These are phyloP conservation scores for Arthrobotrys entomopaga DNA, from an alignment of 2,329 filamentous ascomycete genomes.

Conservation along the genomic window DNA sequence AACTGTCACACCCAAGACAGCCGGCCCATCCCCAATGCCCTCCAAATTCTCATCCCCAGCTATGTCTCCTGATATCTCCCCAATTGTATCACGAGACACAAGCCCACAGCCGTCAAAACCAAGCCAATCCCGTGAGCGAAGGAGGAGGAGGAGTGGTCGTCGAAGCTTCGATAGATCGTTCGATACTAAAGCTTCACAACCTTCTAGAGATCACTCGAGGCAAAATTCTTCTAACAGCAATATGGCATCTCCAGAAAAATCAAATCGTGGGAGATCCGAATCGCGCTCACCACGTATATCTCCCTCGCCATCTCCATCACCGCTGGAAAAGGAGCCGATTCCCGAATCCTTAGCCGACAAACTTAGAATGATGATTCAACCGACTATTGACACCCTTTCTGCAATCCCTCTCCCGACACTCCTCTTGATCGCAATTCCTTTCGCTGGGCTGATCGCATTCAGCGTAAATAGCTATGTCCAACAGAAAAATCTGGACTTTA, in stretches of 20 bases:
- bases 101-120: conserved; percentile 25
- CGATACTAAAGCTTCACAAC: conserved; percentile 5
- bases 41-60: conserved; percentile 46
- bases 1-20: conserved; percentile 41
- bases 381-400: conserved; percentile 39
- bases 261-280: conserved; percentile 23
- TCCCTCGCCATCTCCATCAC: conserved; percentile 29
- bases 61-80: conserved; percentile 49
- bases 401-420: conserved; percentile 46
- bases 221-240: conserved; percentile 12
- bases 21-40: conserved; percentile 39
- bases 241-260: conserved; percentile 11
- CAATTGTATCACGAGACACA: conserved; percentile 28
- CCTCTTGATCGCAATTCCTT: conserved; percentile 43
- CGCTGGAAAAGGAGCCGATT: conserved; percentile 31
- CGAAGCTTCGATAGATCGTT: conserved; percentile 37
- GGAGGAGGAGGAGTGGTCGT: conserved; percentile 20
- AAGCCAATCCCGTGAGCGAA: conserved; percentile 15
- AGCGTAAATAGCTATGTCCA: conserved; percentile 51
- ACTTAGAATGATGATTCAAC: conserved; percentile 40
- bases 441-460: conserved; percentile 45
- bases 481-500: conserved; percentile 44
- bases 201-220: conserved; percentile 16
- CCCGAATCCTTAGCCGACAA: conserved; percentile 24
- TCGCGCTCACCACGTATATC: conserved; percentile 22